Base-by-base conservation (phyloP, 352 stramenopile genomes). In the Globisporangium nodosum region DNA sequence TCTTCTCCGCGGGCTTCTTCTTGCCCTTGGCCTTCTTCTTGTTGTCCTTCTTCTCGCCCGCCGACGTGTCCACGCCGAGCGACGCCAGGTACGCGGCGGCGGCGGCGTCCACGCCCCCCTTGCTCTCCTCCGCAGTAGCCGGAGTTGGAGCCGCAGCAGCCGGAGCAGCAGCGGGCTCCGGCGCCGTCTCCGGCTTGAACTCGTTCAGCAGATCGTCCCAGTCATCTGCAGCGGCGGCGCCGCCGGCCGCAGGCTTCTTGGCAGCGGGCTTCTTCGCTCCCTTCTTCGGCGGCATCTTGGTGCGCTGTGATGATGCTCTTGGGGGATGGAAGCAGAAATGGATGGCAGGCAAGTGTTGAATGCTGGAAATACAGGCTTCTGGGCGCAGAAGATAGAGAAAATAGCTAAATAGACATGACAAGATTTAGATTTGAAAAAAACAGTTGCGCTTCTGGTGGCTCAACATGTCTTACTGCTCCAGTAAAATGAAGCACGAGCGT, bases 21-120 rank as follows among this genome's bases (percentile, higher is more conserved):
- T 87, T 88, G 62, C 88, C 87, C 68, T 92, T 90, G 67, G 88
- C 87, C 68, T 94, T 87, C 69, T 94, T 92, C 60, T 90, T 81
- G 24, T 56, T 74, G 56, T 91, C 75, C 58, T 84, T 86, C 56
- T 85, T 88, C 33, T 85, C 81, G 4, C 58, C 73, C 13, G 67
- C 68, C 15, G 66, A 58, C n/a, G 85, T 68, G 30, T 81, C 71
- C 30, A 94, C 76, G 50, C 82, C 85, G 40, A 94, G 67, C 58
- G 78, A 89, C 56, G 82, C 82, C 55, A 94, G 58, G 55, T 90
- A 89, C 40, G 80, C 85, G 39, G 82, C 85, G 20, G 83, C 85
- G 7, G 81, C 81, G 37, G 78, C 82, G 58, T 90, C 79, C 52
- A 89, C 81, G 52, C 77, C 66, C 63, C 52, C 66, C 56, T 56